Conservation (phyloP, 2,329 filamentous ascomycete species). For the Blumeria graminis region DNA sequence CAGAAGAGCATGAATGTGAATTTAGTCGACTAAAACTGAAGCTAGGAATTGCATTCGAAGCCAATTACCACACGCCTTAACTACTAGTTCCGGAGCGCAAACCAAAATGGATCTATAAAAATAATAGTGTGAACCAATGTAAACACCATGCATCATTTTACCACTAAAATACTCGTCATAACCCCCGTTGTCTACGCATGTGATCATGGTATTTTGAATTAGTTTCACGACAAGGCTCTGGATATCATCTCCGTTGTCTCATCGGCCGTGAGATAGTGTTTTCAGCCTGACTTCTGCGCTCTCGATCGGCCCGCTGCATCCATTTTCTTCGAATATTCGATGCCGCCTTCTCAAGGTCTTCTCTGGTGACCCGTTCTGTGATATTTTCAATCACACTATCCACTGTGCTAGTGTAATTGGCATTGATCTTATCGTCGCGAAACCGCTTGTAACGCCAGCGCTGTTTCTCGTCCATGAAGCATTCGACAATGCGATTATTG, state of each 20-base stretch:
- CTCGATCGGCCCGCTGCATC: slow-evolving; percentile 26
- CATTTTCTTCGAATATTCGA: slow-evolving; percentile 54
- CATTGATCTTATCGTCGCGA: slow-evolving; percentile 76
- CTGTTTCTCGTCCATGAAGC: slow-evolving; percentile 51
- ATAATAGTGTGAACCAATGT: no score
- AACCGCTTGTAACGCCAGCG: slow-evolving; percentile 77
- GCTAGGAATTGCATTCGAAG: no score
- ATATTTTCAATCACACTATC: slow-evolving; percentile 78
- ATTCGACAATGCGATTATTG: slow-evolving; percentile 74
- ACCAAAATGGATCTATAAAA: no score
- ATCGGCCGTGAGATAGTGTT: slow-evolving; percentile 6
- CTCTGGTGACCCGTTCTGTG: slow-evolving; percentile 56
- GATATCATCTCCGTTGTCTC: background rate
- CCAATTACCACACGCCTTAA: no score
- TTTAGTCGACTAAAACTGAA: no score
- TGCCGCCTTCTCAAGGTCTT: slow-evolving; percentile 50
- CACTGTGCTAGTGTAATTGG: slow-evolving; percentile 70
- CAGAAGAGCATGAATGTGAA: no score
- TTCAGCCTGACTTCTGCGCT: slow-evolving; percentile 6
- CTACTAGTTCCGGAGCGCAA: no score
- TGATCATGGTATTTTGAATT: no score
- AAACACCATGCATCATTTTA: background rate
- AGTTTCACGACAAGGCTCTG: no score
- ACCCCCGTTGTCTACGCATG: no score
- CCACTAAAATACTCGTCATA: no score